These are phyloP conservation scores for Trichoderma arundinaceum DNA, from an alignment of 2,329 filamentous ascomycete genomes.

Conservation along the genomic window DNA sequence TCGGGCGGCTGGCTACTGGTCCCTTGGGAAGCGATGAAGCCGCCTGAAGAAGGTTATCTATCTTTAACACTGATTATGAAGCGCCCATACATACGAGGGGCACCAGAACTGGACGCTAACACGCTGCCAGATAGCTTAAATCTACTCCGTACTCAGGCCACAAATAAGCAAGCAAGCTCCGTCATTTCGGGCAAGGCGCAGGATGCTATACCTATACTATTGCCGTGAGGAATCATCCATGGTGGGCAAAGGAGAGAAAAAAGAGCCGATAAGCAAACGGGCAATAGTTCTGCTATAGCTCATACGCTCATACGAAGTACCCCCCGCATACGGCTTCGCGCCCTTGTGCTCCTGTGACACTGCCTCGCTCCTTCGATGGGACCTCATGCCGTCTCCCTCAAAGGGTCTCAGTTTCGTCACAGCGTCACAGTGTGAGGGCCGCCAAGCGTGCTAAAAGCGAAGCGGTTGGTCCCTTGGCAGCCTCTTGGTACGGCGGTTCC, in stretches of 20 bases:
- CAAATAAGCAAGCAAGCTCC: background rate
- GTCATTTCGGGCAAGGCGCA: constrained; percentile 5
- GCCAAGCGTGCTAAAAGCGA: constrained; percentile 3
- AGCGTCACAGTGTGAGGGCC: constrained; percentile 10
- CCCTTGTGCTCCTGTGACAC: constrained; percentile 7
- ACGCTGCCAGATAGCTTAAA: constrained; percentile 13
- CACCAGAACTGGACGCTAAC: constrained; percentile 5
- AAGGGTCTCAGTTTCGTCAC: constrained; percentile 22
- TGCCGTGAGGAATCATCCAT: constrained; percentile 2
- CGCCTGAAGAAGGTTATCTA: background rate
- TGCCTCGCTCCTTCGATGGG: constrained; percentile 25
- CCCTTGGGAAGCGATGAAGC: background rate
- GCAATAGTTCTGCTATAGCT: background rate
- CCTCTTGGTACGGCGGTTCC: constrained; percentile 23
- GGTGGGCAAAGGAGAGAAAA: background rate
- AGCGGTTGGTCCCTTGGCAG: constrained; percentile 16
- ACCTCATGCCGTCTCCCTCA: constrained; percentile 8
- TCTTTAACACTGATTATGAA: background rate
- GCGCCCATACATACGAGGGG: background rate
- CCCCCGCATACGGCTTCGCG: background rate
- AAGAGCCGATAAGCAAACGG: background rate
- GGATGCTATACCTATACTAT: background rate
- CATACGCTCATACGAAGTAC: background rate
- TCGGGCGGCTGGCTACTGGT: constrained; percentile 1
- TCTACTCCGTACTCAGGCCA: background rate